Evolutionary conservation across 1,284 basidiomycete genomes (phyloP).

Genomic region (Cronartium quercuum): DNA sequence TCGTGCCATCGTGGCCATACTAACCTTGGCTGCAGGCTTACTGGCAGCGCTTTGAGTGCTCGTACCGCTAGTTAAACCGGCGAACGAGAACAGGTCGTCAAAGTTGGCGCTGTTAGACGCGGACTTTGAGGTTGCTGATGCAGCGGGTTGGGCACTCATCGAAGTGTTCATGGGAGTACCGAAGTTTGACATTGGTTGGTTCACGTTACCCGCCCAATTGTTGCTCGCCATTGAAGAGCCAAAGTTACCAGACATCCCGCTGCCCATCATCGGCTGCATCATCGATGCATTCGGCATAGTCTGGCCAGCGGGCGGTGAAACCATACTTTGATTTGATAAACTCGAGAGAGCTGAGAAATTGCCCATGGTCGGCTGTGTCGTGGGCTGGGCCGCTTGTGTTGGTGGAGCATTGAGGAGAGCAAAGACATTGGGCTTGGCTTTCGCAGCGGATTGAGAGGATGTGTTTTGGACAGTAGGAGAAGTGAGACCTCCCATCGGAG

Average conservation of each 20-base stretch:
- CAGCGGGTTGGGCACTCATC: neutral
- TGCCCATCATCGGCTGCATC: conserved; percentile 22
- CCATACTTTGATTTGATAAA: neutral
- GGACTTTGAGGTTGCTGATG: neutral
- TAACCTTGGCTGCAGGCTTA: conserved; percentile 6
- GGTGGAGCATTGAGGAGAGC: conserved; percentile 12
- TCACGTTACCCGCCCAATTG: neutral
- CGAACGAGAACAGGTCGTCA: conserved; percentile 35
- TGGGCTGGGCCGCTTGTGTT: neutral
- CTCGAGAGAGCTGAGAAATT: neutral
- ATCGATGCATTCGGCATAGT: conserved; percentile 14
- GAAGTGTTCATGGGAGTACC: neutral
- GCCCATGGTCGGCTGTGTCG: neutral
- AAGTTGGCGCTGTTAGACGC: conserved; percentile 10
- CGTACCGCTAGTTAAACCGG: conserved; percentile 8
- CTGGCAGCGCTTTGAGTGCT: neutral
- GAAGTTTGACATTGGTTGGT: neutral
- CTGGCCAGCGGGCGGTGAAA: conserved; percentile 6
- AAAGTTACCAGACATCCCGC: neutral
- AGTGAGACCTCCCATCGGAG: neutral
- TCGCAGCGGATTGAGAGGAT: neutral
- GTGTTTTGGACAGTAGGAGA: neutral
- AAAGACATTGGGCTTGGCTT: conserved; percentile 30
- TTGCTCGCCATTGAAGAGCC: neutral
- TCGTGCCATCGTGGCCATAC: conserved; percentile 34